Conservation (phyloP, 495 filamentous ascomycete species). For the Thozetella sp. region DNA sequence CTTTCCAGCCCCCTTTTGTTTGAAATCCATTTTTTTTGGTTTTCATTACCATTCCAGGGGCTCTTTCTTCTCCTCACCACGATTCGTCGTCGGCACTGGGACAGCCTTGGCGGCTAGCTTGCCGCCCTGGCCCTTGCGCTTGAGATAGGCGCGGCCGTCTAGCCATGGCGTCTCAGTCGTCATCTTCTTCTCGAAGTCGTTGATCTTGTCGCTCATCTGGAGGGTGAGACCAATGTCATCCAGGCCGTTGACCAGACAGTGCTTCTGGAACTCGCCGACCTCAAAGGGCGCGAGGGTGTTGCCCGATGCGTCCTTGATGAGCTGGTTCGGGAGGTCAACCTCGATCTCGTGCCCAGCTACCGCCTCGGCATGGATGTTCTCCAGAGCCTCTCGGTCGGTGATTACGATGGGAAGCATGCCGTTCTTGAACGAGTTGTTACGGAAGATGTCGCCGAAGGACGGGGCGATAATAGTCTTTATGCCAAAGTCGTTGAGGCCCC, state of each 20-base stretch:
- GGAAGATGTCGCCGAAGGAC: constrained; percentile 96
- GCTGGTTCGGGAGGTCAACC: constrained; percentile 85
- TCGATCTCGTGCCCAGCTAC: constrained; percentile 84
- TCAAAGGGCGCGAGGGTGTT: constrained; percentile 76
- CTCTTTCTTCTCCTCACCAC: constrained; percentile 81
- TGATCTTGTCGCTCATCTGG: constrained; percentile 88
- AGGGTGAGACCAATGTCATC: constrained; percentile 97
- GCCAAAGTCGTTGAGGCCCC: constrained; percentile 95
- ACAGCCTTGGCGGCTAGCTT: constrained; percentile 78
- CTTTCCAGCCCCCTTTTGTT: neutral
- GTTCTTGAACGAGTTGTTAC: constrained; percentile 99
- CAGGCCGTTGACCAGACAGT: constrained; percentile 92
- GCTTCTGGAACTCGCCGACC: constrained; percentile 88
- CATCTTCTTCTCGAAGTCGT: constrained; percentile 76
- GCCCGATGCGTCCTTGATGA: constrained; percentile 76
- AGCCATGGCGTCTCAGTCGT: constrained; percentile 86
- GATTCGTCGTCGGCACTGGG: constrained; percentile 87
- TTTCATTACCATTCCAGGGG: constrained; percentile 81
- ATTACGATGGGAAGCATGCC: constrained; percentile 93
- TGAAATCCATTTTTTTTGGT: neutral
- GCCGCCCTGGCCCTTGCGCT: constrained; percentile 64
- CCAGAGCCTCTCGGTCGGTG: constrained; percentile 63
- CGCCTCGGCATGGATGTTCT: constrained; percentile 77
- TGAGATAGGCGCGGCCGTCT: constrained; percentile 85
- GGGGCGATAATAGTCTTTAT: constrained; percentile 93